Conservation (phyloP, 2,329 filamentous ascomycete species). For the Fusarium vanettenii region DNA sequence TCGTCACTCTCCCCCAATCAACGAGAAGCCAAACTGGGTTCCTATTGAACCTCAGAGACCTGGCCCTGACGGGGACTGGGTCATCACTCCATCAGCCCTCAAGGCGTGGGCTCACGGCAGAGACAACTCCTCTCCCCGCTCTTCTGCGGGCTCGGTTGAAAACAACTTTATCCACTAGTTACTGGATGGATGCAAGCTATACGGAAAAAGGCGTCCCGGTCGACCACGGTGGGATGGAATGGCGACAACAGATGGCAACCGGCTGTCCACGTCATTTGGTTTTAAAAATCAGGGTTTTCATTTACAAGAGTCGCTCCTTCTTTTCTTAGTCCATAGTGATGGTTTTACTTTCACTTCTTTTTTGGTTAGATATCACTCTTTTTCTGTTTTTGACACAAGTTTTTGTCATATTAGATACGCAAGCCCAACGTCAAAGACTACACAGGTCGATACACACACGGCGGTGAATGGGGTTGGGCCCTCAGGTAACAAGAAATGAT, state of each 20-base stretch:
- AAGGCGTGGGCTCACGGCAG: constrained; percentile 18
- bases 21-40: constrained; percentile 38
- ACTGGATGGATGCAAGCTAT: constrained; percentile 4
- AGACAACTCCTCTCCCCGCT: constrained; percentile 20
- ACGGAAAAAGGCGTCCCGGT: background rate
- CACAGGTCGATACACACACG: background rate
- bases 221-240: background rate
- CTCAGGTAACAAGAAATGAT: constrained; percentile 13
- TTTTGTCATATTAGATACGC: constrained; percentile 25
- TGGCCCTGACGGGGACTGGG: constrained; percentile 29
- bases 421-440: background rate
- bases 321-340: background rate
- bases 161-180: constrained; percentile 11
- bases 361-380: constrained; percentile 33
- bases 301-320: background rate
- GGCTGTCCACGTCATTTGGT: background rate
- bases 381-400: background rate
- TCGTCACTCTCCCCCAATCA: background rate
- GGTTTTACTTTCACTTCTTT: background rate
- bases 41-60: constrained; percentile 48
- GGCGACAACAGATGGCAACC: background rate
- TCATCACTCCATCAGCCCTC: constrained; percentile 7
- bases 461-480: background rate
- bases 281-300: background rate
- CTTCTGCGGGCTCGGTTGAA: constrained; percentile 19